Evolutionary conservation across 23 red algal species (phyloP).

Genomic region (Gracilaria domingensis): DNA sequence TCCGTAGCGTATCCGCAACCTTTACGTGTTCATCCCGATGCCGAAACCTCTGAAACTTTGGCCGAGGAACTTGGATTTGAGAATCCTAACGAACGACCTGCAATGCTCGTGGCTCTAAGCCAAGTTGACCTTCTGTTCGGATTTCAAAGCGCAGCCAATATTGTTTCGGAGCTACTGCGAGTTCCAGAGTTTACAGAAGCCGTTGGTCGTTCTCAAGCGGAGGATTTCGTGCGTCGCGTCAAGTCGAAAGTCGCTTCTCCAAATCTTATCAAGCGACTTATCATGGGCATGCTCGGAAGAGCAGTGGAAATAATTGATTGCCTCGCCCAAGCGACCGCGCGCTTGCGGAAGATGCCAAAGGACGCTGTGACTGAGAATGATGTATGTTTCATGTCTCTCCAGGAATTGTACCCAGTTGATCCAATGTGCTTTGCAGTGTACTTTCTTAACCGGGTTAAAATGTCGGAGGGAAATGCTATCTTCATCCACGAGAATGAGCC

Average conservation of each 20-base stretch:
- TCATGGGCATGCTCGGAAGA: background rate
- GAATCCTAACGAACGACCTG: slow-evolving; percentile 21
- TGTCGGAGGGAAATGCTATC: slow-evolving; percentile 52
- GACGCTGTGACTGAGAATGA: slow-evolving; percentile 46
- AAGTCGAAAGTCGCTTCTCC: slow-evolving; percentile 14
- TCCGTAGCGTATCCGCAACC: slow-evolving; percentile 43
- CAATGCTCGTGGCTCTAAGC: slow-evolving; percentile 56
- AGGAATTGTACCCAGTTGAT: slow-evolving; percentile 46
- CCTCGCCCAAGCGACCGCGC: slow-evolving; percentile 1
- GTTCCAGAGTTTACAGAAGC: slow-evolving; percentile 55
- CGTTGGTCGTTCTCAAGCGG: slow-evolving; percentile 29
- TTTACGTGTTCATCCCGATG: slow-evolving; percentile 53
- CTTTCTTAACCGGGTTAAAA: slow-evolving; percentile 42
- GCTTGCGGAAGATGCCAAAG: slow-evolving; percentile 41
- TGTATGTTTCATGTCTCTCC: slow-evolving; percentile 28
- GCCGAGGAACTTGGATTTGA: background rate
- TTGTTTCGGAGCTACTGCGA: slow-evolving; percentile 37
- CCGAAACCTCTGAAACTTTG: background rate
- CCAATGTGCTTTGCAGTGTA: slow-evolving; percentile 58
- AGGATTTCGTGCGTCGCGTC: slow-evolving; percentile 48
- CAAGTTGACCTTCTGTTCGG: slow-evolving; percentile 49
- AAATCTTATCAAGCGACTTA: slow-evolving; percentile 25
- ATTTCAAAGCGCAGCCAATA: slow-evolving; percentile 38
- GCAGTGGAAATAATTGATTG: background rate
- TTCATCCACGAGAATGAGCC: slow-evolving; percentile 61